Evolutionary conservation across 208 protist species (phyloP), one percentile per base, ranked within the genome.

Genomic region (Trichomonas vaginalis): DNA sequence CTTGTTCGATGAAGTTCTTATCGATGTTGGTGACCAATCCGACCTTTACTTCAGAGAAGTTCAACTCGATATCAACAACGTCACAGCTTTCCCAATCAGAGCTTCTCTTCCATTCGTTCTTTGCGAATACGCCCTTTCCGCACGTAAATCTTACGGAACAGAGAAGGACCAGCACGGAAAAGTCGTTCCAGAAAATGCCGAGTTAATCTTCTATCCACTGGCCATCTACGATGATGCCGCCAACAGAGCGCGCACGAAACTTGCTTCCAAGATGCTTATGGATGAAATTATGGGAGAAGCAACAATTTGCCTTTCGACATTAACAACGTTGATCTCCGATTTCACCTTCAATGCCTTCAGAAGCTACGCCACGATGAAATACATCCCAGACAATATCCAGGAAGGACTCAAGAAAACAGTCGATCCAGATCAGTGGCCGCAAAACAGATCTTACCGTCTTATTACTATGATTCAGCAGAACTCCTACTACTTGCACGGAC

Each of bases 171-270:
- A 8, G 15, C 35, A 86, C 45, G 42, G 42, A 9, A 45, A 90
- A 23, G 82, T 49, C n/a, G 14, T 45, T 23, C 82, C 82, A 90
- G 82, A 90, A 49, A 27, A 45, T 12, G 42, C 82, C 21, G 82
- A 90, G n/a, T 32, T 90, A 35, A 90, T 90, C 82, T 90, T 90
- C 32, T 90, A 90, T 48, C 82, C 82, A 48, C 42, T 90, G 21
- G 35, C 82, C 15, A 90, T 90, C 48, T 90, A 90, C 23, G 82
- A 90, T 90, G 82, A 90, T 48, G 82, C 82, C 12, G 82, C 82
- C 0, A 35, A 46, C 42, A 48, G 35, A 32, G 82, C 82, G 0
- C 15, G 4, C 1, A 46, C 6, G 27, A 90, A 46, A n/a, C 12
- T 39, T 23, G 1, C 46, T 48, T 90, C 82, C 8, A 8, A 37